Percentiles rank a stretch among this genome's conserved stretches.
Evolutionary conservation across 345 rosid species (phyloP).

Genomic region (Cardamine chenopodiifolia): DNA sequence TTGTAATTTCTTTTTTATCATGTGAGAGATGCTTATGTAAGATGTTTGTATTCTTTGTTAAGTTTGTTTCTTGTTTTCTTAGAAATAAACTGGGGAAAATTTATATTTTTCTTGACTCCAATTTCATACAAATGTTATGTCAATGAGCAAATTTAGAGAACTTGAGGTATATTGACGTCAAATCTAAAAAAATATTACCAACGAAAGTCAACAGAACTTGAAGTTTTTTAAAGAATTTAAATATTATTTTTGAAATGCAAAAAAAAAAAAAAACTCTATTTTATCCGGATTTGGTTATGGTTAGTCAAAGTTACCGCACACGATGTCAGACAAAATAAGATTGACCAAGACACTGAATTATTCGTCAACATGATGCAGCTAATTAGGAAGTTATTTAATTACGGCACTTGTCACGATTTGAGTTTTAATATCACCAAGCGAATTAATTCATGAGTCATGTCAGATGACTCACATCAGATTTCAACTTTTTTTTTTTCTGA

Average conservation of each 20-base stretch:
- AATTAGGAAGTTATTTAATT: conserved; percentile 1
- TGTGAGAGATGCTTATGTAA: neutral
- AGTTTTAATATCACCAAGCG: neutral
- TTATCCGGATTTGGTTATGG: neutral
- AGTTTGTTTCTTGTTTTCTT: neutral
- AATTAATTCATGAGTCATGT: neutral
- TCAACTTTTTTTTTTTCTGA: neutral
- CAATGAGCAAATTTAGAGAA: neutral
- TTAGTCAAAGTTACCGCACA: neutral
- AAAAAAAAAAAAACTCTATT: no score
- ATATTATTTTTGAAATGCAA: neutral
- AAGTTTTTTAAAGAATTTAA: neutral
- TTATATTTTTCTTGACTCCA: no score
- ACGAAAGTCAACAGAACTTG: neutral
- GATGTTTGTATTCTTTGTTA: neutral
- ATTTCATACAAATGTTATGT: neutral
- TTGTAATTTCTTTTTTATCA: neutral
- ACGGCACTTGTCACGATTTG: conserved; percentile 4
- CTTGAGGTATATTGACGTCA: neutral
- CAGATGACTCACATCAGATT: neutral
- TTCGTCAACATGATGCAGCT: neutral
- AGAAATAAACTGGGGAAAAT: no score
- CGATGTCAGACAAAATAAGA: neutral
- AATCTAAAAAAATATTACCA: neutral
- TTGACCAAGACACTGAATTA: neutral